Evolutionary conservation across 2,329 filamentous ascomycete species (phyloP), one percentile per base, ranked within the genome.

Genomic region (Colletotrichum chrysophilum): DNA sequence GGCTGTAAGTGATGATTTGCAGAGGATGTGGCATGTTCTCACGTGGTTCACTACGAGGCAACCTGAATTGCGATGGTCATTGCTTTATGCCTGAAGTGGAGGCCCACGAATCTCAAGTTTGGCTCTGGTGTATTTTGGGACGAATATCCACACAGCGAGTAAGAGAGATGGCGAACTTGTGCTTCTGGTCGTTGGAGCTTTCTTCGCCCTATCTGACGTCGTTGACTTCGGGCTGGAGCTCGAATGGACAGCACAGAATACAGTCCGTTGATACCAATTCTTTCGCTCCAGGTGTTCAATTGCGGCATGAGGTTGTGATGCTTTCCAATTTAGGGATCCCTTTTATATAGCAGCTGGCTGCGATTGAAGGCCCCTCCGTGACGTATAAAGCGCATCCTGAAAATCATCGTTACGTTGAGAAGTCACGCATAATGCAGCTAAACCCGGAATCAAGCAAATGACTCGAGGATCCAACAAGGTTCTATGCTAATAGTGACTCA

Each of bases 21-120:
- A 52, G 43, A 52, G n/a, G 7, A 52, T 2, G 3, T 21, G 6
- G 43, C 10, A 52, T 21, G 1, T 10, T 52, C 10, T 24, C 12
- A 52, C 0, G 4, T 52, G n/a, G 43, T 4, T 38, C 36, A 38
- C 36, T 7, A 3, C 3, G n/a, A 4, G 6, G 43, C 43, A 52
- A 52, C 5, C 43, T 7, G 5, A 13, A 6, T 21, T 3, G 12
- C n/a, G 43, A 52, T 52, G 43, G 43, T 13, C 3, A n/a, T 48
- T 48, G 43, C 43, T 7, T 52, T n/a, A 1, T 2, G 1, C n/a
- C 10, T 4, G n/a, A 13, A 7, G 0, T 52, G 43, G n/a, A 4
- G n/a, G n/a, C 38, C 12, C 43, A 24, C 6, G 2, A 24, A 13
- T 52, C n/a, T 52, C 2, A 52, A 52, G n/a, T 52, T 3, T 3